Conservation (phyloP, 1,139 yeast species). For the Candida sojae region DNA sequence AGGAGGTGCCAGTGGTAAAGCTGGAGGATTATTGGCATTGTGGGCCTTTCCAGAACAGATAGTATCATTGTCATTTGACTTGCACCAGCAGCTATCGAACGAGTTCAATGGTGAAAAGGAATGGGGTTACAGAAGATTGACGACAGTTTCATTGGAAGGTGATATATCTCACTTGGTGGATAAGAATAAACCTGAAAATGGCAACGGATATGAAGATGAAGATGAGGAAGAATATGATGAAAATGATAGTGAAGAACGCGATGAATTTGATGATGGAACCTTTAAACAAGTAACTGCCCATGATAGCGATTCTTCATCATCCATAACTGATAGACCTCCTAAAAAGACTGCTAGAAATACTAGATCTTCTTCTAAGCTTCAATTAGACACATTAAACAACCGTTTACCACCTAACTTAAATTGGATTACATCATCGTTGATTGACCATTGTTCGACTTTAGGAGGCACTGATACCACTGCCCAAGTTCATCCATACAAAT, state of each 20-base stretch:
- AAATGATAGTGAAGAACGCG: slow-evolving; percentile 6
- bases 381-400: slow-evolving; percentile 15
- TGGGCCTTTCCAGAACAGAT: slow-evolving; percentile 98
- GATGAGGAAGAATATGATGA: slow-evolving; percentile 9
- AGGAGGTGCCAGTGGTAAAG: slow-evolving; percentile 97
- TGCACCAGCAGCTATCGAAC: slow-evolving; percentile 82
- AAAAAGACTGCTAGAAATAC: slow-evolving; percentile 36
- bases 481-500: slow-evolving; percentile 94
- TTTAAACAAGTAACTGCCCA: slow-evolving; percentile 13
- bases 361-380: slow-evolving; percentile 17
- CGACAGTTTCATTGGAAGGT: slow-evolving; percentile 87
- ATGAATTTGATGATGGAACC: slow-evolving; percentile 12
- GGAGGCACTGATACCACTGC: slow-evolving; percentile 93
- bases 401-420: slow-evolving; percentile 71
- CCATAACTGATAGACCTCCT: slow-evolving; percentile 31
- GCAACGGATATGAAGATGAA: slow-evolving; percentile 9
- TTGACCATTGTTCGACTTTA: slow-evolving; percentile 73
- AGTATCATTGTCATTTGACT: slow-evolving; percentile 81
- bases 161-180: slow-evolving; percentile 49
- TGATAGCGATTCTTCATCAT: slow-evolving; percentile 24
- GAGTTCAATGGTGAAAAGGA: slow-evolving; percentile 76
- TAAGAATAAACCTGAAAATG: slow-evolving; percentile 11
- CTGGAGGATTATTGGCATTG: slow-evolving; percentile 90
- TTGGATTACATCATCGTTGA: slow-evolving; percentile 74
- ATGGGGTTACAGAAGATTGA: slow-evolving; percentile 91